Conservation (phyloP, 2,329 filamentous ascomycete genomes). For the Aspergillus sp. region DNA sequence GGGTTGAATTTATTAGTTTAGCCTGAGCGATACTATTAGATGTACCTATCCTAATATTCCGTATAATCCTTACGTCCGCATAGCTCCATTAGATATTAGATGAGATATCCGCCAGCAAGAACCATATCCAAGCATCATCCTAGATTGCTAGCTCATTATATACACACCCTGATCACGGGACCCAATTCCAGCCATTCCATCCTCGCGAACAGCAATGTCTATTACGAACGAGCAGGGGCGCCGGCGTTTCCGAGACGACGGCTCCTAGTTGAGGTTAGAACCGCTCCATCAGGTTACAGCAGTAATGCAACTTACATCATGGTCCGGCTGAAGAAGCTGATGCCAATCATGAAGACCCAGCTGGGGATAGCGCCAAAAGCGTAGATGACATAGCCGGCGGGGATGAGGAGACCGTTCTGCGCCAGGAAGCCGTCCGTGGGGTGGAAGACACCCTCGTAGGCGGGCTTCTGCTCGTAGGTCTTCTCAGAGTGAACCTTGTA, state of each 20-base stretch:
- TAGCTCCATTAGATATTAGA: not conserved
- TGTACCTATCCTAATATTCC: too few relatives aligned
- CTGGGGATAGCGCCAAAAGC: constrained; percentile 58
- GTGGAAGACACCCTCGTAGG: constrained; percentile 60
- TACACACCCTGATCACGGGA: constrained; percentile 29
- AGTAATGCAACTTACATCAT: constrained; percentile 56
- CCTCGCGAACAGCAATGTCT: constrained; percentile 14
- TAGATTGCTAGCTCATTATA: constrained; percentile 27
- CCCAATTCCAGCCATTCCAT: constrained; percentile 12
- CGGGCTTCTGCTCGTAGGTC: constrained; percentile 49
- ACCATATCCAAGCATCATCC: constrained; percentile 11
- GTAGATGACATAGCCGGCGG: constrained; percentile 56
- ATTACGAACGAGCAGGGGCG: constrained; percentile 15
- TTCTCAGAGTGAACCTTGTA: constrained; percentile 57
- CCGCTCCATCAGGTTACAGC: not conserved
- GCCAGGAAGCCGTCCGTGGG: constrained; percentile 59
- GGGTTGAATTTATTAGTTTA: not conserved
- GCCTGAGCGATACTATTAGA: not conserved
- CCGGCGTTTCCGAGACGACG: constrained; percentile 26
- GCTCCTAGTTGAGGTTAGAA: constrained; percentile 21
- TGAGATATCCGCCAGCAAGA: not conserved
- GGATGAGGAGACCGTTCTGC: constrained; percentile 51
- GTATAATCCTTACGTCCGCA: not conserved
- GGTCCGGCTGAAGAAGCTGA: constrained; percentile 59
- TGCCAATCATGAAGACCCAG: constrained; percentile 63